phyloP scores from a whole-genome alignment of 139 green algal species.

The Closterium sp. region DNA sequence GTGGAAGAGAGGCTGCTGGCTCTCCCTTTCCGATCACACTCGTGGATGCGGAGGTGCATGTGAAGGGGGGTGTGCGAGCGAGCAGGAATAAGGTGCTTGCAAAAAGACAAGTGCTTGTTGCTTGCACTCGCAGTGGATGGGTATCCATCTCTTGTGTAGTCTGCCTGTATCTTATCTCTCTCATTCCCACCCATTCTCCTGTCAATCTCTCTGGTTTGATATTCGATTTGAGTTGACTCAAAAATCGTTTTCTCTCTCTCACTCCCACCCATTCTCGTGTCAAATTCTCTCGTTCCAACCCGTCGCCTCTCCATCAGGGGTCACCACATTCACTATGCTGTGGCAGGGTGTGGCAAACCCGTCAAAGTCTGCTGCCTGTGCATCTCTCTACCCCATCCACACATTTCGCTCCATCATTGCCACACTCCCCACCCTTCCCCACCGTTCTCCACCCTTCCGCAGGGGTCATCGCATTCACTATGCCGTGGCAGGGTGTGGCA shows the following conservation, averaged over 20 bases:
- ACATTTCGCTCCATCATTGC: no score
- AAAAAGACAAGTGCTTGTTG: no score
- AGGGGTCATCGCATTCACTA: constrained; percentile 43
- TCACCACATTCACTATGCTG: constrained; percentile 40
- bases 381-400: no score
- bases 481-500: constrained; percentile 38
- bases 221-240: no score
- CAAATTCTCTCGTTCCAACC: not conserved
- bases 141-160: no score
- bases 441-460: not conserved
- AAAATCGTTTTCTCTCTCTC: no score
- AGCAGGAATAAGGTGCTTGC: no score
- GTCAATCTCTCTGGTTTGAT: no score
- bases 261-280: not conserved
- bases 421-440: no score
- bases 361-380: not conserved
- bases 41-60: constrained; percentile 24
- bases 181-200: not conserved
- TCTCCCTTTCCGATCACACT: constrained; percentile 29
- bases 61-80: no score
- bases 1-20: constrained; percentile 26
- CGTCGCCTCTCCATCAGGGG: constrained; percentile 1
- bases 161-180: no score
- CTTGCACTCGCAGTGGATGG: no score
- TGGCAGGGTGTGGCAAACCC: constrained; percentile 38